Evolutionary conservation across 768 basidiomycete genomes (phyloP), one percentile per base, ranked within the genome.

Genomic region (Coprinopsis cinerea): DNA sequence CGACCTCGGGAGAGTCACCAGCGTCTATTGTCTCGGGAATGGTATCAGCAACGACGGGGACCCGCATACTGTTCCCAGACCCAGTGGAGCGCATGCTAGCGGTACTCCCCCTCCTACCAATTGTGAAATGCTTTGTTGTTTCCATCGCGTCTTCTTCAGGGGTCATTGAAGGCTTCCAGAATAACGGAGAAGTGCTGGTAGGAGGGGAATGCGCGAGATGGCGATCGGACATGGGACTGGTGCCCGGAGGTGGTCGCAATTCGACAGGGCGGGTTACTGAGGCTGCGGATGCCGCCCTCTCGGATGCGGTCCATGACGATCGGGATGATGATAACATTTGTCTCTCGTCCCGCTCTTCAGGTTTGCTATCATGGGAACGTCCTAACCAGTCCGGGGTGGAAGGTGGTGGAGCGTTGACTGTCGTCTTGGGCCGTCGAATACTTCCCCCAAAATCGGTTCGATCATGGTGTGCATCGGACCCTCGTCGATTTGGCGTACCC

Each of bases 111-210:
- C 73, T 69, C 48, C 74, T 62, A 1, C 72, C 73, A 22, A 78
- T 63, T 11, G 65, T 61, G 49, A 68, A 69, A 3, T 74, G 65
- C 47, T 70, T 73, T 1, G 71, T 69, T 35, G 66, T 59, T 11
- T 68, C 58, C 42, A 51, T 18, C 0, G 62, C 62, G 30, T 76
- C 77, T 45, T 78, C 72, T 50, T 74, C 70, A 11, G 72, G 67
- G 0, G 74, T 67, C 17, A 72, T 67, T 0, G 70, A 59, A 2
- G 78, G 77, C 30, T 68, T 74, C 78, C 79, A 79, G 25, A 78
- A 60, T 1, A 63, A 60, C 36, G 62, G 55, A 28, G 63, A 40
- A 13, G 18, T 22, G 22, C 41, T 61, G 13, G 69, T 59, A 50
- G 71, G 58, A 39, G 37, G 18, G 50, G 66, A 57, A 44, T 61